A percentile compares a stretch with the other conserved stretches of the same genome.
Conservation (phyloP, 73 alveolate genomes). For the Diophrys appendiculata region DNA sequence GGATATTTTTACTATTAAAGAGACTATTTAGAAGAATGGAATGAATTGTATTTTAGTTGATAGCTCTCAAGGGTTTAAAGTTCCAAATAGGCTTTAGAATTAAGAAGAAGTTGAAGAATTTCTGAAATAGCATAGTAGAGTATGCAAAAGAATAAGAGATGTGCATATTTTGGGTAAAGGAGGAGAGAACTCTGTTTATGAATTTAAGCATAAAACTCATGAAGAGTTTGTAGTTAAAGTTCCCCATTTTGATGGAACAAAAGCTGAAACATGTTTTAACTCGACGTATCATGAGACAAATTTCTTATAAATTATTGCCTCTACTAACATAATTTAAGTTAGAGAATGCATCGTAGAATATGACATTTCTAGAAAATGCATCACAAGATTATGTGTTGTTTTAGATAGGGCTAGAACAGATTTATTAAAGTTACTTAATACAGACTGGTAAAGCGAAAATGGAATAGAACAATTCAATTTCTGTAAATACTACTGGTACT, state of each 20-base stretch:
- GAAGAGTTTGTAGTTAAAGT: constrained; percentile 32
- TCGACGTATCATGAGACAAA: not conserved
- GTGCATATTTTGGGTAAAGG: constrained; percentile 30
- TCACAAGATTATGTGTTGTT: constrained; percentile 26
- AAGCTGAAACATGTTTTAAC: not conserved
- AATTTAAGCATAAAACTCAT: not conserved
- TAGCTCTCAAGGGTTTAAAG: too few species aligned
- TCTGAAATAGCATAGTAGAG: not conserved
- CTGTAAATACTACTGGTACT: constrained; percentile 8
- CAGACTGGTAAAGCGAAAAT: not conserved
- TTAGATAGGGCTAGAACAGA: constrained; percentile 21
- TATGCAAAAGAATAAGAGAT: not conserved
- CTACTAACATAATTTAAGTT: constrained; percentile 19
- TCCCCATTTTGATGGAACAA: not conserved
- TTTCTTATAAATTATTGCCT: constrained; percentile 4
- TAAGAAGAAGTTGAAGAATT: not conserved
- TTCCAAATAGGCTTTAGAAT: too few species aligned
- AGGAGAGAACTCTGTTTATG: constrained; percentile 38
- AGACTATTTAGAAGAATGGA: too few species aligned
- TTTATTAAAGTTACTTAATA: not conserved
- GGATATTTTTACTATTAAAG: too few species aligned
- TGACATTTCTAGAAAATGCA: not conserved
- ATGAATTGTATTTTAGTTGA: too few species aligned
- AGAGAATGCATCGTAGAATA: constrained; percentile 32
- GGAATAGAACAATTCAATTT: not conserved